Evolutionary conservation across 768 basidiomycete species (phyloP), one percentile per base, ranked within the genome.

Genomic region (Amanita phalloides): DNA sequence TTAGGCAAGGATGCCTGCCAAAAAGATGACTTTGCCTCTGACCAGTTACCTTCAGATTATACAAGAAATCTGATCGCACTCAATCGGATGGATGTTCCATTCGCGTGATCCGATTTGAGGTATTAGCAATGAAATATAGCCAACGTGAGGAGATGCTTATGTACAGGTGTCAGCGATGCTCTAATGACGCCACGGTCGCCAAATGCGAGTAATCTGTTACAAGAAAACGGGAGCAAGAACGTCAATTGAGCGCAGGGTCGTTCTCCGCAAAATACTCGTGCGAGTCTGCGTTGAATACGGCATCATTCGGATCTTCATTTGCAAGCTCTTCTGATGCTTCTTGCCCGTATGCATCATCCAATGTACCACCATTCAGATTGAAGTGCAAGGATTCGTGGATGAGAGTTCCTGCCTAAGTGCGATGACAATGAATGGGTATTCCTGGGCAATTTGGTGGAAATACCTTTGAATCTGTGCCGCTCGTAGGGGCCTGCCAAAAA

Each of bases 221-320:
- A 20, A 47, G 11, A 23, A 47, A 17, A 20, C 32, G n/a, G 14
- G 3, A 13, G 14, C 43, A 32, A 48, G 46, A 17, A 25, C 3
- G 46, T 67, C 55, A 70, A 45, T 63, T 48, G 28, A 63, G 65
- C 13, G 62, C 35, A 28, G 71, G 73, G 61, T 64, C 68, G 59
- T 76, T 76, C 67, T 77, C 74, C 4, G 74, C 71, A 55, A 75
- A 76, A 62, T 75, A 77, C 53, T 77, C 75, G 57, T 76, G 72
- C 48, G 61, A 68, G 59, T 76, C 75, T 7, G 73, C 75, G 56
- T 76, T 76, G 30, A 55, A 28, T 49, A 74, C 61, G 6, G 75
- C 74, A 17, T 62, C n/a, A 13, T 41, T 35, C 6, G 73, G 64
- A 60, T 65, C 62, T 57, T 66, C 69, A 45, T 62, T 60, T 1